phyloP scores from a whole-genome alignment of 345 rosid genomes.

The Hibiscus mutabilis region DNA sequence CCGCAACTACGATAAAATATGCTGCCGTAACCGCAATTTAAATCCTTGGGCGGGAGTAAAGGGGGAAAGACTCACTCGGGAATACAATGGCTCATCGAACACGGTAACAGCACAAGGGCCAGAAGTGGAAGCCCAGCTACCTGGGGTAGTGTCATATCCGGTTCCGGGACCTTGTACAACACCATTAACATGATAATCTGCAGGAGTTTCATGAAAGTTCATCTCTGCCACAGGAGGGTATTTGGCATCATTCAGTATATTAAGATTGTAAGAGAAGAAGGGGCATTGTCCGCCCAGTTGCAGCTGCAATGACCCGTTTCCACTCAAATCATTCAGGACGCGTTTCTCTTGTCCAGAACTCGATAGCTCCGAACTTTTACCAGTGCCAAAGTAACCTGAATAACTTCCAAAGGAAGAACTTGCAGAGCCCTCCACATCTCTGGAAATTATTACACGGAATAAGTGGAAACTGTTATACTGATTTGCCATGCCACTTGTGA shows the following conservation, averaged over 20 bases:
- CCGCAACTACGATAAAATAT: no score
- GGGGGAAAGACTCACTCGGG: slow-evolving; percentile 35
- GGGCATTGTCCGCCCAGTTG: slow-evolving; percentile 44
- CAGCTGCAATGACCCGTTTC: background rate
- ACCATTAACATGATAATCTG: slow-evolving; percentile 27
- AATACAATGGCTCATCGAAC: slow-evolving; percentile 47
- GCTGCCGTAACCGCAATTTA: no score
- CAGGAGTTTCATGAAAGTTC: slow-evolving; percentile 27
- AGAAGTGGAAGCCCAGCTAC: slow-evolving; percentile 54
- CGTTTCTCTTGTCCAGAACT: slow-evolving; percentile 55
- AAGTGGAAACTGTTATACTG: no score
- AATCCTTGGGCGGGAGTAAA: no score
- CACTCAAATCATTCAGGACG: slow-evolving; percentile 42
- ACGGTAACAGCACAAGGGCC: slow-evolving; percentile 46
- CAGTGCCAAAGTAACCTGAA: slow-evolving; percentile 47
- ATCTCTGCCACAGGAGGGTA: slow-evolving; percentile 39
- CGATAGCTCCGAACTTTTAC: slow-evolving; percentile 50
- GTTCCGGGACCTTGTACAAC: slow-evolving; percentile 47
- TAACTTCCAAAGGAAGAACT: slow-evolving; percentile 66
- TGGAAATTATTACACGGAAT: no score
- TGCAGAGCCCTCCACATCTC: no score
- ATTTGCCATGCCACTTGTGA: no score
- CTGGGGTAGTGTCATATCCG: slow-evolving; percentile 32
- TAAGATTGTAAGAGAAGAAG: slow-evolving; percentile 38
- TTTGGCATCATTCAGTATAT: slow-evolving; percentile 31